Percentiles rank a stretch among this genome's conserved stretches.
These are phyloP conservation scores for Jackrogersella minutella DNA, from an alignment of 495 filamentous ascomycete species.

Conservation along the genomic window DNA sequence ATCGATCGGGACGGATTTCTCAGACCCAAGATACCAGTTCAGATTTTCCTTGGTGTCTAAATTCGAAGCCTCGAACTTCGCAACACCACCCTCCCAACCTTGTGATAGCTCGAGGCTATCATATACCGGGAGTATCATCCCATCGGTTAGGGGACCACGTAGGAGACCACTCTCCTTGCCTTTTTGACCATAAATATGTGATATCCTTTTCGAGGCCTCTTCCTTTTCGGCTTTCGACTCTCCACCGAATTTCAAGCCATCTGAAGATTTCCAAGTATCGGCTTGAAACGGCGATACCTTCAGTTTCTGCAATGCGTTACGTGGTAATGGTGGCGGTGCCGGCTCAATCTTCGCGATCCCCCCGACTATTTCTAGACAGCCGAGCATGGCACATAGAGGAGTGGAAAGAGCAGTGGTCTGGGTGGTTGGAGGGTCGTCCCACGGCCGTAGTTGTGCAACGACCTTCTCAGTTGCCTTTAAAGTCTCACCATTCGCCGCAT, in stretches of 20 bases:
- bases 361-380: conserved; percentile 77
- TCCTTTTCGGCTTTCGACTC: conserved; percentile 80
- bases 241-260: conserved; percentile 85
- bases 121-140: conserved; percentile 70
- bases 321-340: conserved; percentile 48
- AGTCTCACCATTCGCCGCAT: conserved; percentile 58
- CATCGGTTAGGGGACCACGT: conserved; percentile 89
- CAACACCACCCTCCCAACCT: conserved; percentile 77
- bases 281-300: conserved; percentile 81
- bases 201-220: conserved; percentile 66
- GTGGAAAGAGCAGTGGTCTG: conserved; percentile 80
- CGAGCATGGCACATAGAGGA: conserved; percentile 73
- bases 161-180: conserved; percentile 66
- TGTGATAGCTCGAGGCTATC: conserved; percentile 48
- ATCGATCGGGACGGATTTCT: conserved; percentile 73
- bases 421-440: conserved; percentile 87
- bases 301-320: conserved; percentile 58
- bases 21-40: conserved; percentile 80
- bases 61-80: conserved; percentile 71
- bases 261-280: conserved; percentile 58
- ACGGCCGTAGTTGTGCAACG: conserved; percentile 75
- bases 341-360: conserved; percentile 85
- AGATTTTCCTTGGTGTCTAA: conserved; percentile 60
- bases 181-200: conserved; percentile 62
- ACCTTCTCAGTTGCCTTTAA: conserved; percentile 72